These are phyloP conservation scores for Aspergillus sp. DNA, from an alignment of 2,329 filamentous ascomycete species.

Conservation along the genomic window DNA sequence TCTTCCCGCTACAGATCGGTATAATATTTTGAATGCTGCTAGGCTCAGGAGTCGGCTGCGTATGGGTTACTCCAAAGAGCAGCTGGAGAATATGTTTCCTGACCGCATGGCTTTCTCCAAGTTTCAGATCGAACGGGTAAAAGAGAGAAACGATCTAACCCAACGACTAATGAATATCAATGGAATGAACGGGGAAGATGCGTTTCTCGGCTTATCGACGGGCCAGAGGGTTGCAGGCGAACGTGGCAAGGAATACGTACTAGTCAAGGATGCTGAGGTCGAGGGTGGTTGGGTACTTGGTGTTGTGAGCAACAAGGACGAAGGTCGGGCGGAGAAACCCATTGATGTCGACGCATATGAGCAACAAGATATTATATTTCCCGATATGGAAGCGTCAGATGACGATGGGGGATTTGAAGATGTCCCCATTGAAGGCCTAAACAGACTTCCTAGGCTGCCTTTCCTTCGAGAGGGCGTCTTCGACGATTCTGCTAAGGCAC, in stretches of 20 bases:
- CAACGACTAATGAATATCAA: conserved; percentile 91
- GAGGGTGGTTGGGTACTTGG: conserved; percentile 95
- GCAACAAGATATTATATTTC: conserved; percentile 37
- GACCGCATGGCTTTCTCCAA: conserved; percentile 94
- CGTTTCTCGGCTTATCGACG: conserved; percentile 47
- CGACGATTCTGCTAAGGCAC: conserved; percentile 27
- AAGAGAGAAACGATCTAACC: conserved; percentile 86
- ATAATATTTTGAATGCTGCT: conserved; percentile 95
- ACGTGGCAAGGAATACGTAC: conserved; percentile 83
- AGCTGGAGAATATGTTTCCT: conserved; percentile 92
- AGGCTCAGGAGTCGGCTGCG: conserved; percentile 76
- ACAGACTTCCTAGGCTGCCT: conserved; percentile 62
- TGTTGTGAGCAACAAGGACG: conserved; percentile 77
- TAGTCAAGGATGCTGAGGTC: conserved; percentile 90
- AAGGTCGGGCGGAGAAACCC: conserved; percentile 72
- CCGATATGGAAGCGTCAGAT: conserved; percentile 51
- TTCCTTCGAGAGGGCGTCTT: conserved; percentile 31
- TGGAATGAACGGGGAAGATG: conserved; percentile 72
- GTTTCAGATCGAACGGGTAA: conserved; percentile 92
- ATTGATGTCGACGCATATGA: conserved; percentile 75
- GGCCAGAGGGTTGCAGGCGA: conserved; percentile 56
- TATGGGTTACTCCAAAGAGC: conserved; percentile 95
- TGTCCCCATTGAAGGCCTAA: conserved; percentile 82
- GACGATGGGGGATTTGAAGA: conserved; percentile 82
- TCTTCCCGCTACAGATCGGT: conserved; percentile 78